Percentiles rank a stretch among this genome's conserved stretches.
Conservation (phyloP, 129 eudicot species). For the Saussurea involucrata region DNA sequence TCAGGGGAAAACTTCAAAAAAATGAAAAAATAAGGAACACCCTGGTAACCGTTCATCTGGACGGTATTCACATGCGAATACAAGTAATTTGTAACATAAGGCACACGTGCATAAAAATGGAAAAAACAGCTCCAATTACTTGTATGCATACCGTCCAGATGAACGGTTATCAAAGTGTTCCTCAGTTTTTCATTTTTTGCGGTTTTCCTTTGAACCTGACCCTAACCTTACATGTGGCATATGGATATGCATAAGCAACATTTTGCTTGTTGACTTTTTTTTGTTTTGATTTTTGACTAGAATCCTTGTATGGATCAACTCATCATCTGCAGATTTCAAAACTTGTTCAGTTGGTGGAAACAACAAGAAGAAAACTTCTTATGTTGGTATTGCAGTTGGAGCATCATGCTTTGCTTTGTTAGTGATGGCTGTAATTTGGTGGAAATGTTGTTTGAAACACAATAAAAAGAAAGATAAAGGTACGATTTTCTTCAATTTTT, state of each 20-base stretch:
- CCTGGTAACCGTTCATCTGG: too few relatives aligned
- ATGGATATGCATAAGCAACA: not conserved
- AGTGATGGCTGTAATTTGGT: conserved; percentile 40
- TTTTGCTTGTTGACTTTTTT: not conserved
- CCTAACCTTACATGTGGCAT: not conserved
- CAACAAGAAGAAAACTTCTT: conserved; percentile 29
- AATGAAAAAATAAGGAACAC: too few relatives aligned
- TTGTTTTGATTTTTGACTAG: not conserved
- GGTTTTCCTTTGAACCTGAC: too few relatives aligned
- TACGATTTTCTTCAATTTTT: not conserved
- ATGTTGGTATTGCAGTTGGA: conserved; percentile 40
- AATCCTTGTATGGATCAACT: not conserved
- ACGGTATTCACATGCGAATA: too few relatives aligned
- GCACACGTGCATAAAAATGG: too few relatives aligned
- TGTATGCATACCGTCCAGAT: too few relatives aligned
- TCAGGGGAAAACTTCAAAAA: too few relatives aligned
- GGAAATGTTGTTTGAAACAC: conserved; percentile 36
- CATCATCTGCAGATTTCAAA: conserved; percentile 39
- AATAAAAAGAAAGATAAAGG: conserved; percentile 42
- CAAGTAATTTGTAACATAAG: too few relatives aligned
- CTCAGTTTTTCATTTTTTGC: too few relatives aligned
- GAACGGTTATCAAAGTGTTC: too few relatives aligned
- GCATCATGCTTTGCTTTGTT: conserved; percentile 22
- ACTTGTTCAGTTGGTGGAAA: conserved; percentile 37
- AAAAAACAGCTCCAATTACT: too few relatives aligned